Evolutionary conservation across 345 rosid genomes (phyloP).

Genomic region (Brassica incana): DNA sequence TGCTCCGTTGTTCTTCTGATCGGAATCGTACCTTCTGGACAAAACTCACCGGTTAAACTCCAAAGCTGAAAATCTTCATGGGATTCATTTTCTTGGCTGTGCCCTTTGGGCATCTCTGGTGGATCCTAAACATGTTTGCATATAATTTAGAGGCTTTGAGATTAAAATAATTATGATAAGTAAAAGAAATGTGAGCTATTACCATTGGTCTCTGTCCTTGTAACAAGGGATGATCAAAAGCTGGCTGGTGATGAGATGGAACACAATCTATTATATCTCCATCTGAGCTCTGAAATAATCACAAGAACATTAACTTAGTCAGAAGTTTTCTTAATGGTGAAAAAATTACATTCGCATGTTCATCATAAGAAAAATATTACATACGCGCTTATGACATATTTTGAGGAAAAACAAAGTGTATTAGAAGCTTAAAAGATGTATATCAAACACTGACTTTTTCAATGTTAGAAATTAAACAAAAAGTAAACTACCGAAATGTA

Average conservation of each 20-base stretch:
- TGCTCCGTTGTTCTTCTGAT: constrained; percentile 84
- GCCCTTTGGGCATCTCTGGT: constrained; percentile 68
- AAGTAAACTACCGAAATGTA: not conserved
- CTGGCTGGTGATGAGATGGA: constrained; percentile 75
- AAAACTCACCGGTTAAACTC: constrained; percentile 73
- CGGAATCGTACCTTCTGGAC: constrained; percentile 93
- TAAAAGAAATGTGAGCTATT: constrained; percentile 12
- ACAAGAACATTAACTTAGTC: not conserved
- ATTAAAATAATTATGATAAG: not conserved
- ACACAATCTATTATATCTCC: constrained; percentile 92
- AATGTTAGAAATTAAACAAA: not conserved
- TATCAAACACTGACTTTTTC: not conserved
- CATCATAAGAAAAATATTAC: no score
- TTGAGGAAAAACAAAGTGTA: not conserved
- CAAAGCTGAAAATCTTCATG: constrained; percentile 70
- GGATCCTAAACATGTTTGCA: constrained; percentile 59
- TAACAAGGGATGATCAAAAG: constrained; percentile 84
- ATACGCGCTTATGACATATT: not conserved
- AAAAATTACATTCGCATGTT: not conserved
- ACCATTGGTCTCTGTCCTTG: constrained; percentile 74
- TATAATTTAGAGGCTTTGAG: constrained; percentile 5
- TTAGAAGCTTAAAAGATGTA: not conserved
- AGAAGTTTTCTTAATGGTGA: not conserved
- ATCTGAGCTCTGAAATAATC: constrained; percentile 67
- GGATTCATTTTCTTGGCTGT: constrained; percentile 39